A percentile compares a stretch with the other conserved stretches of the same genome.
These are phyloP conservation scores for Neofusicoccum sp. DNA, from an alignment of 2,329 filamentous ascomycete genomes.

Conservation along the genomic window DNA sequence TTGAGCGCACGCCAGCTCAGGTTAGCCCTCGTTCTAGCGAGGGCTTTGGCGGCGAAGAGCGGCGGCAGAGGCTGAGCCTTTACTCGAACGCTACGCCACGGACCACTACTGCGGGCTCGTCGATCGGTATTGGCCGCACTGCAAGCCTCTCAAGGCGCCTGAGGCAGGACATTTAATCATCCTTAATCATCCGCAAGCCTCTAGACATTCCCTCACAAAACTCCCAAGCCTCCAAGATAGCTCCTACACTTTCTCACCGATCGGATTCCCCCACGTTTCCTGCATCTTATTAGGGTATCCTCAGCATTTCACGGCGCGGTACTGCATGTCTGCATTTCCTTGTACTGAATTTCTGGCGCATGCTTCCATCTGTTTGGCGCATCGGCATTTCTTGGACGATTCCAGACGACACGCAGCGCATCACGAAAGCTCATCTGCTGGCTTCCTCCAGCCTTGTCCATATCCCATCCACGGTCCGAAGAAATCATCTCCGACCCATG, in stretches of 20 bases:
- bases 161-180: conserved; percentile 5
- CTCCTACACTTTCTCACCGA: not conserved
- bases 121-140: not conserved
- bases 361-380: conserved; percentile 14
- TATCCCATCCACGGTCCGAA: conserved; percentile 2
- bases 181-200: not conserved
- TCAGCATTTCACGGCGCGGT: conserved; percentile 15
- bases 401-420: conserved; percentile 15
- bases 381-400: conserved; percentile 11
- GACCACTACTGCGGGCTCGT: not conserved
- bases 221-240: not conserved
- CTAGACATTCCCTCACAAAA: not conserved
- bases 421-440: conserved; percentile 14
- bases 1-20: conserved; percentile 5
- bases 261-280: not conserved
- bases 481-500: conserved; percentile 5
- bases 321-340: conserved; percentile 8
- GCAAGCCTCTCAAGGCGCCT: conserved; percentile 11
- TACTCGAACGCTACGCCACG: conserved; percentile 12
- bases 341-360: conserved; percentile 3
- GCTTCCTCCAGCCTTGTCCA: not conserved
- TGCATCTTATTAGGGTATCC: not conserved
- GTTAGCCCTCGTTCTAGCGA: conserved; percentile 5
- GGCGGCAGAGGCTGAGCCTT: conserved; percentile 9
- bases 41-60: conserved; percentile 2